Evolutionary conservation across 2,329 filamentous ascomycete genomes (phyloP), one percentile per base, ranked within the genome.

Genomic region (Epichloe aotearoae): DNA sequence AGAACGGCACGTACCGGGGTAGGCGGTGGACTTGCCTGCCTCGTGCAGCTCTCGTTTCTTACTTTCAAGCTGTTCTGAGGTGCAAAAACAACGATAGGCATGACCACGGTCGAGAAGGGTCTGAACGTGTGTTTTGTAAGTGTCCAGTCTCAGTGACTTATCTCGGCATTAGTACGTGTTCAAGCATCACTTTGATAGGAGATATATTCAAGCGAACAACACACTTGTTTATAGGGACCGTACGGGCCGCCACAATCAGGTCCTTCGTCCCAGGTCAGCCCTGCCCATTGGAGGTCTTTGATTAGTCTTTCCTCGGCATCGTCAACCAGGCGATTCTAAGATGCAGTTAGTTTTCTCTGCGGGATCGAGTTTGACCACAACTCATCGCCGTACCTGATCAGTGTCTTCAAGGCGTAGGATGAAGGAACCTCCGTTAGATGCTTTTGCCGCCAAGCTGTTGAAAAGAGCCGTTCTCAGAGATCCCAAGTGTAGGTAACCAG

Each of bases 71-170:
- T 85, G 79, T 52, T 87, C 78, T 0, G 83, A 66, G 0, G 81
- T 81, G 68, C 93, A 98, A 72, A 98, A 98, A 66, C 93, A 98
- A 55, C 91, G 82, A 66, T 97, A 98, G 6, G 89, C 93, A 53
- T 84, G 77, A 10, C 83, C 86, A 7, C 76, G 73, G 4, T 81
- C 67, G 3, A 98, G 65, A 12, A 98, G 73, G 12, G 77, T 69
- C 41, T 85, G 66, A 6, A 84, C 83, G 62, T 95, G 81, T 51
- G 81, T 66, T 55, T 76, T 73, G 64, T 98, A 97, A 15, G 87
- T 70, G 1, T 71, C 65, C 2, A 87, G 81, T 51, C 93, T 77
- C 64, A 96, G 80, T 1, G 93, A 97, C 79, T 94, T 94, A 55
- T 52, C 44, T 34, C 23, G 19, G 20, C 23, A 17, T 26, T 30